phyloP scores from a whole-genome alignment of 2,329 filamentous ascomycete genomes.

The Apiospora koreana region DNA sequence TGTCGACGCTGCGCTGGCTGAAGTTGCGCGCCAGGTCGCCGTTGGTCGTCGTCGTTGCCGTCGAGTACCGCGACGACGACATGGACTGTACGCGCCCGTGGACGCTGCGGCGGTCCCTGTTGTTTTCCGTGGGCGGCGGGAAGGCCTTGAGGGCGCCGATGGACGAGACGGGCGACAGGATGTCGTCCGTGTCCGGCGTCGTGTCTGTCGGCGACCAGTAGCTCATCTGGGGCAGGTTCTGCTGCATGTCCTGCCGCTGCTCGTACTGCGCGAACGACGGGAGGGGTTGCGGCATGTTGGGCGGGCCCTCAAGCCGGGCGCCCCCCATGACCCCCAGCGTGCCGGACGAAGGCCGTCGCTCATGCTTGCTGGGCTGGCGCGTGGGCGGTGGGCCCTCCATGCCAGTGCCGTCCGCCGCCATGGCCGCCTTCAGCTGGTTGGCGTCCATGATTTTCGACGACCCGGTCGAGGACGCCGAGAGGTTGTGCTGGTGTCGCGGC shows the following conservation, averaged over 20 bases:
- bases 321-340: neutral
- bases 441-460: neutral
- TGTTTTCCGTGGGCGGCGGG: neutral
- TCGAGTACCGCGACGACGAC: neutral
- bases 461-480: neutral
- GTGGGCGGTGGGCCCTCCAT: neutral
- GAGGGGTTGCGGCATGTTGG: neutral
- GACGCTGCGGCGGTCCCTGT: neutral
- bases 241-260: neutral
- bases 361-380: neutral
- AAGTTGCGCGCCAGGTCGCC: neutral
- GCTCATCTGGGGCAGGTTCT: neutral
- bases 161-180: neutral
- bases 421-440: neutral
- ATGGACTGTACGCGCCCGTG: neutral
- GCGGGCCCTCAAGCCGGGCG: neutral
- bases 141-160: neutral
- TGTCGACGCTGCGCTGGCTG: neutral
- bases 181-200: neutral
- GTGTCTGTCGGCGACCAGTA: neutral
- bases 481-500: neutral
- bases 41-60: neutral
- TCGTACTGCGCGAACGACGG: neutral
- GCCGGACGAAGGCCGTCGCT: neutral
- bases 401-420: neutral